Evolutionary conservation across 768 basidiomycete species (phyloP), one percentile per base, ranked within the genome.

Genomic region (Boletus pseudo-olivaceus): DNA sequence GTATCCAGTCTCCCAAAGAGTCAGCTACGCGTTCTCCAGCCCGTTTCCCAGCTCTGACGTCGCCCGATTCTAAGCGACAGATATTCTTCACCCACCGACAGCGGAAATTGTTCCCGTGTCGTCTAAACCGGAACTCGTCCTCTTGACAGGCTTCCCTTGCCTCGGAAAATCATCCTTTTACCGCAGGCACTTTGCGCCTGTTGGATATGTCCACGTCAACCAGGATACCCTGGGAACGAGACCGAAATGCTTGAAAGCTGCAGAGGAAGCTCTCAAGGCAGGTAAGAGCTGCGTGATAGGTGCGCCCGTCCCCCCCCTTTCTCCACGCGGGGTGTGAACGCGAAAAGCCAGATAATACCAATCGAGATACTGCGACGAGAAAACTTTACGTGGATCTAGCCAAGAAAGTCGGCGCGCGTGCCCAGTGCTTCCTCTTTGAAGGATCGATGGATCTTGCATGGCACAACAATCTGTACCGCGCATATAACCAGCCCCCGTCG

Each of bases 401-500:
- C 20, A 79, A 75, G 64, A 79, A 78, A 49, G 61, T 76, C 3
- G 69, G 76, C 0, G 74, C 85, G 1, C 76, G 79, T 3, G 74
- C 82, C 4, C 79, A 93, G 51, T 90, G 90, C 64, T 82, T 95
- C 66, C 59, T 80, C 27, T 96, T 97, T 62, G 75, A 82, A 9
- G 88, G 85, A 41, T 81, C 87, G 9, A 61, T 82, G n/a, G 88
- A 93, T 43, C 78, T 96, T 7, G 91, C 91, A 3, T 90, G 85
- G 86, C 96, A 98, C 70, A 97, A 98, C 68, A 95, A 95, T 63
- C 71, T 94, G 8, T 97, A 96, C 66, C 82, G 95, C 30, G 84
- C 91, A 35, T 90, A 75, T 59, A 81, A 80, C 56, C 71, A 80
- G 30, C 82, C 84, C 0, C 67, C 79, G 3, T 75, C 76, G 1